These are phyloP conservation scores for Aspergillus sp. DNA, from an alignment of 2,329 filamentous ascomycete species.

Conservation along the genomic window DNA sequence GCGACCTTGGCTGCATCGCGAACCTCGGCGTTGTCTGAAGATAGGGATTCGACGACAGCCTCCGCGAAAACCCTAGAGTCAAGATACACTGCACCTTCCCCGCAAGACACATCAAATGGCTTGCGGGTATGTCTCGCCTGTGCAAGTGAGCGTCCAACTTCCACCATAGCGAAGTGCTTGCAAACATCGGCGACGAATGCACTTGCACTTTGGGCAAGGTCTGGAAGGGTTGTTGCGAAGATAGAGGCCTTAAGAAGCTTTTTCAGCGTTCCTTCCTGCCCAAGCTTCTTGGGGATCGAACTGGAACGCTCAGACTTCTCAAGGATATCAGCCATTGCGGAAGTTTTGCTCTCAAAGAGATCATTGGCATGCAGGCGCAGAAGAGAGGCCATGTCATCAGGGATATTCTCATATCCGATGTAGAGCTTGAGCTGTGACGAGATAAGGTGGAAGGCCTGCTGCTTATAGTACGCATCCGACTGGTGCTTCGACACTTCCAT, in stretches of 20 bases:
- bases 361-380: constrained; percentile 90
- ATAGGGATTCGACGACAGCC: constrained; percentile 83
- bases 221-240: constrained; percentile 77
- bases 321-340: constrained; percentile 66
- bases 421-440: constrained; percentile 87
- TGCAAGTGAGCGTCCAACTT: constrained; percentile 81
- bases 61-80: constrained; percentile 86
- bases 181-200: constrained; percentile 77
- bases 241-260: constrained; percentile 87
- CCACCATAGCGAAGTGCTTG: constrained; percentile 85
- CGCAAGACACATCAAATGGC: constrained; percentile 79
- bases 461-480: constrained; percentile 86
- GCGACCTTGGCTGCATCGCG: constrained; percentile 79
- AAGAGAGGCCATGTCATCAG: constrained; percentile 82
- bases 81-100: constrained; percentile 83
- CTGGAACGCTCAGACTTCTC: constrained; percentile 75
- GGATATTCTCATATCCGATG: constrained; percentile 81
- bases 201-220: constrained; percentile 74
- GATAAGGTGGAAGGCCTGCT: constrained; percentile 84
- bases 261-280: constrained; percentile 78
- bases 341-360: constrained; percentile 70
- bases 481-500: constrained; percentile 64
- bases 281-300: constrained; percentile 82
- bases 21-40: constrained; percentile 78
- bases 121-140: constrained; percentile 74